Evolutionary conservation across 805 yeast genomes (phyloP).

Genomic region (Starmerella khaoyaiensis): DNA sequence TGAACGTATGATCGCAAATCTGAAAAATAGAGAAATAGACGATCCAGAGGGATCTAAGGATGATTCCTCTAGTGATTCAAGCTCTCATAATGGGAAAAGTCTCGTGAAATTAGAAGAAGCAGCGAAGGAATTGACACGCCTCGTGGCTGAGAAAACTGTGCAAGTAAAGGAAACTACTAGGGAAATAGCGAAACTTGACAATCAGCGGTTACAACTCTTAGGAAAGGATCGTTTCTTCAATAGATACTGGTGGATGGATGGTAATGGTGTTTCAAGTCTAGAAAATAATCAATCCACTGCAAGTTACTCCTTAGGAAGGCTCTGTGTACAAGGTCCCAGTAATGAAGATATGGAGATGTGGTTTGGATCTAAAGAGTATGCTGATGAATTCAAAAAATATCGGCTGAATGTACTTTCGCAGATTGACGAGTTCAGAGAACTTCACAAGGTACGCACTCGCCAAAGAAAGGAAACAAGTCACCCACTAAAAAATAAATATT

Average conservation of each 20-base stretch:
- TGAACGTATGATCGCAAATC: conserved; percentile 6
- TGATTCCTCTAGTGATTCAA: conserved; percentile 14
- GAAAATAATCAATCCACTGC: neutral
- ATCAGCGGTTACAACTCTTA: conserved; percentile 59
- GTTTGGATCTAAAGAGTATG: conserved; percentile 23
- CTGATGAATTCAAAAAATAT: conserved; percentile 14
- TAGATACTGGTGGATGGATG: conserved; percentile 92
- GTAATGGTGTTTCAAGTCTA: conserved; percentile 44
- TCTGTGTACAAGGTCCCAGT: conserved; percentile 87
- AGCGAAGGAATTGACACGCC: conserved; percentile 26
- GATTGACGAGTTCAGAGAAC: no score
- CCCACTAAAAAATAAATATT: no score
- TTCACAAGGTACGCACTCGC: no score
- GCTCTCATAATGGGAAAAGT: conserved; percentile 16
- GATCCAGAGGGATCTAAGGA: conserved; percentile 29
- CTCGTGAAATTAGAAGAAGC: conserved; percentile 15
- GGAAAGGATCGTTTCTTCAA: conserved; percentile 79
- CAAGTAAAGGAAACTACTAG: conserved; percentile 45
- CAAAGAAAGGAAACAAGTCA: no score
- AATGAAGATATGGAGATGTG: conserved; percentile 34
- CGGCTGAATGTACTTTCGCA: no score
- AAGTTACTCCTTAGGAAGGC: conserved; percentile 57
- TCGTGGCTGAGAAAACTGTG: conserved; percentile 36
- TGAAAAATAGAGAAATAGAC: conserved; percentile 22
- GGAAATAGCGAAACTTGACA: conserved; percentile 41